A percentile compares a stretch with the other conserved stretches of the same genome.
Evolutionary conservation across 768 basidiomycete species (phyloP).

Genomic region (Calocybe indica): DNA sequence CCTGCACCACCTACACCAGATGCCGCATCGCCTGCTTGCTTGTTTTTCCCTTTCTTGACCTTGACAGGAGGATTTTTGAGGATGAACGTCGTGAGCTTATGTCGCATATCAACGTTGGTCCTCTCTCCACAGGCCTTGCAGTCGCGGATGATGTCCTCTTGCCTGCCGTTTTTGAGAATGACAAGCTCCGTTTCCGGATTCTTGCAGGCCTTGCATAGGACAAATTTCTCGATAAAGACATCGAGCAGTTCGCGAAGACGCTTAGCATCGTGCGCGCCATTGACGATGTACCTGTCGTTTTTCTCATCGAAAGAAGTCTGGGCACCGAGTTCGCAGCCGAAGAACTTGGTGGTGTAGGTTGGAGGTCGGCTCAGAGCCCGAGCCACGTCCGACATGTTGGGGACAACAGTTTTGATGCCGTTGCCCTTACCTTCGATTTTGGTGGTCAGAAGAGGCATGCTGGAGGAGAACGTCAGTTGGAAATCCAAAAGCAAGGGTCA

Average conservation of each 20-base stretch:
- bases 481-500: neutral
- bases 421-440: conserved; percentile 99
- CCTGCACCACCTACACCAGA: conserved; percentile 17
- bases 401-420: conserved; percentile 98
- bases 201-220: conserved; percentile 96
- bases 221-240: conserved; percentile 96
- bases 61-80: conserved; percentile 95
- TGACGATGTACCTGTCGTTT: conserved; percentile 97
- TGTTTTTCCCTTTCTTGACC: conserved; percentile 66
- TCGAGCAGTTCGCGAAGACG: conserved; percentile 95
- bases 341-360: conserved; percentile 97
- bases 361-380: conserved; percentile 93
- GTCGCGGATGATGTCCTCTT: conserved; percentile 87
- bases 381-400: conserved; percentile 98
- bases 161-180: conserved; percentile 75
- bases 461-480: conserved; percentile 22
- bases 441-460: conserved; percentile 91
- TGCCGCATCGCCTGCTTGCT: conserved; percentile 31
- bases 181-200: conserved; percentile 97
- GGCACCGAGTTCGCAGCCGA: conserved; percentile 96
- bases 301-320: conserved; percentile 96
- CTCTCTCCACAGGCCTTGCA: conserved; percentile 98
- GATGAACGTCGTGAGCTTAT: conserved; percentile 95
- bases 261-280: conserved; percentile 88
- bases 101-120: conserved; percentile 90